Conservation (phyloP, 2,329 filamentous ascomycete genomes). For the Cladosporium austrohemisphaericum region DNA sequence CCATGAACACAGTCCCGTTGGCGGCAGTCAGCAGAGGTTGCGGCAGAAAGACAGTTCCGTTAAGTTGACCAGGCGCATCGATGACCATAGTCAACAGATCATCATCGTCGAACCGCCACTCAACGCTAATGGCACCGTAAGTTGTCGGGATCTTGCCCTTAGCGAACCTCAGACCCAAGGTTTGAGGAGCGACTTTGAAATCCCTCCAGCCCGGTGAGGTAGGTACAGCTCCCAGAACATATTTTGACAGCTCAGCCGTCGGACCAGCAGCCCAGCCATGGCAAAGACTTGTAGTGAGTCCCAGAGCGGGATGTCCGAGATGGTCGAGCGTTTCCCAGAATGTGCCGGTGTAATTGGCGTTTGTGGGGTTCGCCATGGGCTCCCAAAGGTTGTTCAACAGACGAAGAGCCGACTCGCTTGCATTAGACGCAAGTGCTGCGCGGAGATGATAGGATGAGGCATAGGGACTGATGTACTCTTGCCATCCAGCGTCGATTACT, state of each 20-base stretch:
- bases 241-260: background rate
- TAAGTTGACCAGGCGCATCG: background rate
- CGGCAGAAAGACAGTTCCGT: background rate
- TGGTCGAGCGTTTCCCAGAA: background rate
- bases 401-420: background rate
- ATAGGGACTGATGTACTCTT: slow-evolving; percentile 3
- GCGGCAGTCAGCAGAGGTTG: background rate
- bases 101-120: background rate
- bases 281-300: background rate
- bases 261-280: slow-evolving; percentile 2
- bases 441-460: background rate
- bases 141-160: background rate
- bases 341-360: slow-evolving; percentile 1
- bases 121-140: background rate
- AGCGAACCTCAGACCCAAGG: background rate
- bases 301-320: background rate
- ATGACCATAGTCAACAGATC: background rate
- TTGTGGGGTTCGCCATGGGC: background rate
- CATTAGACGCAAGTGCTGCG: background rate
- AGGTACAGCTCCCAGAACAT: background rate
- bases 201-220: background rate
- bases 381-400: background rate
- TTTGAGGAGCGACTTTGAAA: background rate
- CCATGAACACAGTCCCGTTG: background rate
- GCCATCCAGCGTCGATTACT: background rate